Percentiles rank a stretch among this genome's conserved stretches.
Evolutionary conservation across 768 basidiomycete species (phyloP).

Genomic region (Agrocybe chaxingu): DNA sequence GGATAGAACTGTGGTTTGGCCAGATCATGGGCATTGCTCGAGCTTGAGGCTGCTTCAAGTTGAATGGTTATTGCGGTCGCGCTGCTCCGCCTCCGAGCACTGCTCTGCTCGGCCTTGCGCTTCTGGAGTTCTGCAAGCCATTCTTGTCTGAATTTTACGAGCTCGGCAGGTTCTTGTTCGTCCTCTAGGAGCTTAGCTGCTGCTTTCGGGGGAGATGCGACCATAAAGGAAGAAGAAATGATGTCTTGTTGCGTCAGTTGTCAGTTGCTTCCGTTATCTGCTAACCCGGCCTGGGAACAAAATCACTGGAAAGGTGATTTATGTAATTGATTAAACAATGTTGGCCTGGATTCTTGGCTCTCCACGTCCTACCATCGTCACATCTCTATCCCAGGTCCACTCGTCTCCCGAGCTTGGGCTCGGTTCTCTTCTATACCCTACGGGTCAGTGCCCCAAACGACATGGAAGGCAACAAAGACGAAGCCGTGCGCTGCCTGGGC

Average conservation of each 20-base stretch:
- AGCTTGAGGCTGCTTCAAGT: no score
- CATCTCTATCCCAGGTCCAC: neutral
- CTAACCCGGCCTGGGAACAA: conserved; percentile 6
- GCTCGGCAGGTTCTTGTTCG: conserved; percentile 54
- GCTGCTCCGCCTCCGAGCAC: neutral
- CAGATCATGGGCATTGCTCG: no score
- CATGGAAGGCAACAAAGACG: conserved; percentile 90
- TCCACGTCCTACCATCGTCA: neutral
- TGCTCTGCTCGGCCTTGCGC: conserved; percentile 22
- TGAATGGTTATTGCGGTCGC: no score
- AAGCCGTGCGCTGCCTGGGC: conserved; percentile 76
- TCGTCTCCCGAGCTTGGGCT: neutral
- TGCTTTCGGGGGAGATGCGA: conserved; percentile 13
- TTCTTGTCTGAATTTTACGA: conserved; percentile 65
- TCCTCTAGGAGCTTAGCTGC: conserved; percentile 10
- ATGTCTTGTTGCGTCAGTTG: neutral
- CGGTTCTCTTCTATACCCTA: conserved; percentile 1
- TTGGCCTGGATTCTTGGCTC: neutral
- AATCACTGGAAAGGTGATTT: neutral
- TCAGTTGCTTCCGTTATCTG: neutral
- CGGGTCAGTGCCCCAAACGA: neutral
- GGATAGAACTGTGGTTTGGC: no score
- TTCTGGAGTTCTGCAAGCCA: conserved; percentile 68
- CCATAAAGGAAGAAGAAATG: conserved; percentile 17
- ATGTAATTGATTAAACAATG: no score